Percentiles rank a stretch among this genome's conserved stretches.
Evolutionary conservation across 257 asterid genomes (phyloP).

Genomic region (Primulina huaijiensis): DNA sequence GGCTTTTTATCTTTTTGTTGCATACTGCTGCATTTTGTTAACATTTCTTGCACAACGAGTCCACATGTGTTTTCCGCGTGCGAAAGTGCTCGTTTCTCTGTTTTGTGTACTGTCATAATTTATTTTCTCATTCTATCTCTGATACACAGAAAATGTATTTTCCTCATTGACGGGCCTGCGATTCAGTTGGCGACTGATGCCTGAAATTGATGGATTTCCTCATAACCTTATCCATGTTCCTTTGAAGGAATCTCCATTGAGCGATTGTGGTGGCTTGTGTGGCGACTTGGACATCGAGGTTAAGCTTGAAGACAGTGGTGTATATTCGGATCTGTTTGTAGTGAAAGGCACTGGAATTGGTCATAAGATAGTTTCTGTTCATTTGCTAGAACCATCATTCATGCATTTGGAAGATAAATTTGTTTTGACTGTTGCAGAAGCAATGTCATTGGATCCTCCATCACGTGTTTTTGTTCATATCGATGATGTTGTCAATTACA

Average conservation of each 20-base stretch:
- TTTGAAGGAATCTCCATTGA: constrained; percentile 79
- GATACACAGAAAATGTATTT: constrained; percentile 70
- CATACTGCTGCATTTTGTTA: neutral
- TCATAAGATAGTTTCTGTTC: constrained; percentile 80
- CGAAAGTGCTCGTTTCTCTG: neutral
- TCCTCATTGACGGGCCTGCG: constrained; percentile 89
- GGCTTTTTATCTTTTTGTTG: neutral
- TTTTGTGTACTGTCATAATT: constrained; percentile 5
- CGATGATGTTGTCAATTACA: constrained; percentile 70
- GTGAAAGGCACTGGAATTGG: constrained; percentile 89
- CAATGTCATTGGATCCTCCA: constrained; percentile 87
- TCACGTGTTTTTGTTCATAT: constrained; percentile 79
- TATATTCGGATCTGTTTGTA: constrained; percentile 71
- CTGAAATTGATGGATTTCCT: constrained; percentile 54
- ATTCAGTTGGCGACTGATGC: constrained; percentile 74
- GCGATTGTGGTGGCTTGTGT: constrained; percentile 86
- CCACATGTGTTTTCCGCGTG: neutral
- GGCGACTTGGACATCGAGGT: constrained; percentile 87
- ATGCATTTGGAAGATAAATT: constrained; percentile 62
- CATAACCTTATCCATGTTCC: constrained; percentile 83
- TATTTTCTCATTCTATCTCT: constrained; percentile 25
- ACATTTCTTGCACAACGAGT: neutral
- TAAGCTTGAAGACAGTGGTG: constrained; percentile 83
- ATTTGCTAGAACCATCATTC: constrained; percentile 61
- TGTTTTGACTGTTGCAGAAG: constrained; percentile 89